Base-by-base conservation (phyloP, 495 filamentous ascomycete genomes). In the Xylona heveae region DNA sequence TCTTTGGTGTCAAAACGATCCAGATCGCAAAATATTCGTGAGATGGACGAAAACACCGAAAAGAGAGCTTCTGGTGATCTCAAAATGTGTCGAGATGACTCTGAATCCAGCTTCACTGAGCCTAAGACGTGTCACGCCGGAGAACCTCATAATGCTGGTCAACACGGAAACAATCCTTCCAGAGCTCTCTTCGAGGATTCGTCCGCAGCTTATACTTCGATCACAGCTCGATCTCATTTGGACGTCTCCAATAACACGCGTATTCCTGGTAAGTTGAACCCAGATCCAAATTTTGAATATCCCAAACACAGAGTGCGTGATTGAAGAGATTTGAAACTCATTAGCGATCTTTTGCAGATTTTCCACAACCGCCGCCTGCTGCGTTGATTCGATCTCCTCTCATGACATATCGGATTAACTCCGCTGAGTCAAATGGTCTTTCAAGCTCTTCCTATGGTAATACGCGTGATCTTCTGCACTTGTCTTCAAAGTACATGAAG, bases 381-480 rank as follows among this genome's bases (percentile, higher is more conserved):
- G n/a, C n/a, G n/a, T n/a, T n/a, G n/a, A n/a, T n/a, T 8, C 25
- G 24, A 14, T 29, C 19, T 10, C 22, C 25, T 17, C 34, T 34
- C 36, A 15, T 5, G 16, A 31, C n/a, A n/a, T n/a, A n/a, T n/a
- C n/a, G n/a, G n/a, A n/a, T n/a, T n/a, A n/a, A n/a, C n/a, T n/a
- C n/a, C n/a, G 34, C 12, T 35, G 19, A 5, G 14, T 24, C 31
- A 23, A 32, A 1, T n/a, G 9, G 18, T 31, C 36, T 8, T 42
- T 39, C 13, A 35, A 42, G n/a, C 24, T 43, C 45, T 22, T 50
- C 47, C 2, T 50, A 50, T 37, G 47, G 47, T 8, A 42, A 47
- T 34, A 50, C 42, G n/a, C 42, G 44, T 8, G 24, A 45, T 19
- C 33, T 49, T 38, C 30, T 28, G 20, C 37, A 8, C 42, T 34